Base-by-base conservation (phyloP, 2,329 filamentous ascomycete genomes). In the Xylaria sp. region DNA sequence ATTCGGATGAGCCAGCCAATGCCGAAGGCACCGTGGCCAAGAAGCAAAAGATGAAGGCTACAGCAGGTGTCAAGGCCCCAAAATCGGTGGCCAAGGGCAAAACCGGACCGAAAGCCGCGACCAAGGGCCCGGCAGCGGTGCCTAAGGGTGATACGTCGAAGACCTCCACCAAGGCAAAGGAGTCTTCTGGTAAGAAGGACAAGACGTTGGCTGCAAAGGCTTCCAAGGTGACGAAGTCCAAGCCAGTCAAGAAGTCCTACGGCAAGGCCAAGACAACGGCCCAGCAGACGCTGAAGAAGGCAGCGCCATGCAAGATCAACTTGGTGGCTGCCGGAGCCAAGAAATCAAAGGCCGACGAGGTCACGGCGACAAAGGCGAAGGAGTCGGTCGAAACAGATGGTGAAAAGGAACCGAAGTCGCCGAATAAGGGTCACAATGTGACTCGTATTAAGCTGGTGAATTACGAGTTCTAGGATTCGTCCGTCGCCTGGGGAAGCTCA, bases 1-100 rank as follows among this genome's bases (percentile, higher is more conserved):
- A 83, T 52, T 68, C 82, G 6, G 79, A 76, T 3, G 78, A 76
- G 5, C 68, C 70, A 10, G 73, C 69, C 0, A 68, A 69, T n/a
- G 64, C 60, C 55, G 62, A 67, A 7, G 66, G 62, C 44, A 66
- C 61, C 58, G 65, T 67, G 37, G 64, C 70, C 18, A 80, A 77
- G 70, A 82, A 79, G 69, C 74, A 75, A 34, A 84, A 83, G 73
- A 77, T 80, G 37, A 74, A 75, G 64, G 66, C 70, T 9, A 64
- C 76, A 0, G 71, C 68, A 2, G 73, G 74, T 23, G 59, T 71
- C 37, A 76, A 77, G 46, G 62, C 72, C 8, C 76, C 74, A 53
- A 66, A 72, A 5, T 77, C 75, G 51, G 67, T 55, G 54, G 61
- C 59, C 5, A 65, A 63, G 44, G 54, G 67, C n/a, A 70, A 72